phyloP scores from a whole-genome alignment of 2,329 filamentous ascomycete species.

The Tricladium varicosporioides region DNA sequence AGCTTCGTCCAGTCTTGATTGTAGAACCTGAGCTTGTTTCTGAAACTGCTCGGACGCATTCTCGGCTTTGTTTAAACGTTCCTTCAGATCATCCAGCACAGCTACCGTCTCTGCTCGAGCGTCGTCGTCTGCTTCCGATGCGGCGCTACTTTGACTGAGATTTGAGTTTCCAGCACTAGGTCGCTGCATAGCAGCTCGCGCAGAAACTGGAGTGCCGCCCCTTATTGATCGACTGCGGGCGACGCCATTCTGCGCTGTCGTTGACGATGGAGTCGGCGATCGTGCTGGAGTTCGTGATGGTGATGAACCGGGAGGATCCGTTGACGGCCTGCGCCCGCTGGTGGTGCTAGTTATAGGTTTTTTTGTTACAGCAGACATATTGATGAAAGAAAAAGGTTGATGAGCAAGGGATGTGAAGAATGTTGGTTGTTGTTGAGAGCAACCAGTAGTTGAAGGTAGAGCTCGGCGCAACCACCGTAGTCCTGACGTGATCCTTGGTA shows the following conservation, averaged over 20 bases:
- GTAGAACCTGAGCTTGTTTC: slow-evolving; percentile 82
- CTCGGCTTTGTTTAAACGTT: slow-evolving; percentile 79
- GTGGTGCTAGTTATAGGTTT: slow-evolving; percentile 35
- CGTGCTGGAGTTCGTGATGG: slow-evolving; percentile 26
- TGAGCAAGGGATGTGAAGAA: slow-evolving; percentile 2
- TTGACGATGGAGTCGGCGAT: slow-evolving; percentile 28
- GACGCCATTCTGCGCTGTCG: slow-evolving; percentile 32
- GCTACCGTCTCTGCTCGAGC: slow-evolving; percentile 77
- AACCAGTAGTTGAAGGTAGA: not conserved
- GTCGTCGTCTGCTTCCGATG: slow-evolving; percentile 62
- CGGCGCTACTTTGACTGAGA: slow-evolving; percentile 28
- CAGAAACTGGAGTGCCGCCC: slow-evolving; percentile 65
- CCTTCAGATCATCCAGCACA: slow-evolving; percentile 79
- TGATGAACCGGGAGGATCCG: slow-evolving; percentile 26
- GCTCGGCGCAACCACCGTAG: not conserved
- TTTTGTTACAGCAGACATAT: slow-evolving; percentile 43
- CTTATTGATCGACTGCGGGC: slow-evolving; percentile 65
- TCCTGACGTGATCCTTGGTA: slow-evolving; percentile 8
- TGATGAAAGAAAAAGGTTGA: slow-evolving; percentile 7
- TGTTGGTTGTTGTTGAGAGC: slow-evolving; percentile 8
- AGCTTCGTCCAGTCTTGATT: slow-evolving; percentile 82
- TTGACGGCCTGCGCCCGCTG: slow-evolving; percentile 28
- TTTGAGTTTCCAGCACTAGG: slow-evolving; percentile 39
- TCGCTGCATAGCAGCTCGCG: slow-evolving; percentile 67
- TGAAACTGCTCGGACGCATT: slow-evolving; percentile 72